These are phyloP conservation scores for Thielaviopsis cerberus DNA, from an alignment of 2,329 filamentous ascomycete species.

Conservation along the genomic window DNA sequence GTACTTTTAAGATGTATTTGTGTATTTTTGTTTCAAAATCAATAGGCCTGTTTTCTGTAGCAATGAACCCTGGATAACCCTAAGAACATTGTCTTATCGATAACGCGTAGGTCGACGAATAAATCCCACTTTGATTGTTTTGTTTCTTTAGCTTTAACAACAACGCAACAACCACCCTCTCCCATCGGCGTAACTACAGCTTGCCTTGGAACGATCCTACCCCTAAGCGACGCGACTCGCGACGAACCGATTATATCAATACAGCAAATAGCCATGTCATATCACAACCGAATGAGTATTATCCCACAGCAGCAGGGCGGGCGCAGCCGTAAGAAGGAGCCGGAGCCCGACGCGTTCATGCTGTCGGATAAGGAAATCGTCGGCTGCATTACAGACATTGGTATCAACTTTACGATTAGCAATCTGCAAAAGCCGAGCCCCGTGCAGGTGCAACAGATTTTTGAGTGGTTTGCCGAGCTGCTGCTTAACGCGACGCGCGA, in stretches of 20 bases:
- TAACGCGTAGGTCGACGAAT: not conserved
- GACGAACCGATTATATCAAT: not conserved
- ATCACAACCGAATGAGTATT: conserved; percentile 42
- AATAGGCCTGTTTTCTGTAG: not conserved
- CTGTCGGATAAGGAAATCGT: conserved; percentile 64
- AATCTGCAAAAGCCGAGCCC: conserved; percentile 90
- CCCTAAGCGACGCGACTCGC: not conserved
- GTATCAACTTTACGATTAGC: conserved; percentile 67
- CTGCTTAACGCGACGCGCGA: conserved; percentile 87
- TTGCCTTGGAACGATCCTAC: not conserved
- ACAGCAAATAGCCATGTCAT: conserved; percentile 28
- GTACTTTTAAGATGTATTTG: not conserved
- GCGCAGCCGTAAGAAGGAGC: conserved; percentile 38
- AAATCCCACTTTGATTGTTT: not conserved
- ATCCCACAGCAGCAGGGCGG: conserved; percentile 32
- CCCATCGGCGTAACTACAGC: not conserved
- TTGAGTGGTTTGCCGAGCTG: conserved; percentile 92
- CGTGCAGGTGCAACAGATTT: conserved; percentile 87
- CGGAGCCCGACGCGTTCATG: conserved; percentile 41
- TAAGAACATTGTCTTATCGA: not conserved
- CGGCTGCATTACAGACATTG: conserved; percentile 92
- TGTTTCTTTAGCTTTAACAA: not conserved
- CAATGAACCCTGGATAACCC: not conserved
- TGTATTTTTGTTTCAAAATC: not conserved
- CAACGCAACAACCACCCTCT: not conserved